Conservation (phyloP, 2,329 filamentous ascomycete genomes). For the Fusarium praegraminearum region DNA sequence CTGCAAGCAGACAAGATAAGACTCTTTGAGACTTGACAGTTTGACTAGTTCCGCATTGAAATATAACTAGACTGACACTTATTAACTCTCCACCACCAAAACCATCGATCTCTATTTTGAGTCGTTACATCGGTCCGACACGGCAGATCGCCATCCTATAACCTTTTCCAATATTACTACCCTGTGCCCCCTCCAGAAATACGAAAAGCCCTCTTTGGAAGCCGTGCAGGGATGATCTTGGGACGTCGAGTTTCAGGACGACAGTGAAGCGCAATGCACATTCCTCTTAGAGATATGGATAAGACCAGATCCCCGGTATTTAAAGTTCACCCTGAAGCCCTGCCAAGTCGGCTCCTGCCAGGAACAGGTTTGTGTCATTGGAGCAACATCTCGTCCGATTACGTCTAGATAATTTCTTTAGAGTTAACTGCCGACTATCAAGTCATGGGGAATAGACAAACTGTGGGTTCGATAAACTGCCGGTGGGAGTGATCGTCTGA, state of each 20-base stretch:
- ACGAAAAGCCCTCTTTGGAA: constrained; percentile 14
- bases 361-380: not conserved
- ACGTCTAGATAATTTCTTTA: constrained; percentile 14
- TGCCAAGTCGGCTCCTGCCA: constrained; percentile 12
- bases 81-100: too few relatives aligned
- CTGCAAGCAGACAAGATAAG: not conserved
- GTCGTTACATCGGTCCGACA: constrained; percentile 12
- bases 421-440: constrained; percentile 9
- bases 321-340: constrained; percentile 25
- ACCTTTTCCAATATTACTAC: not conserved
- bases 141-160: constrained; percentile 11
- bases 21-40: not conserved
- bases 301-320: constrained; percentile 27
- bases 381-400: constrained; percentile 14
- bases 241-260: not conserved
- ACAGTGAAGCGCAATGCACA: constrained; percentile 9
- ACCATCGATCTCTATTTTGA: not conserved
- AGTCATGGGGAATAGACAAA: not conserved
- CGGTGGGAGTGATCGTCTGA: not conserved
- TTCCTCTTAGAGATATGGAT: constrained; percentile 19
- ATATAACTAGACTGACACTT: not conserved
- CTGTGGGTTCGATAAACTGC: not conserved
- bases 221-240: not conserved
- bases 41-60: not conserved
- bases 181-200: not conserved